Percentiles rank a stretch among this genome's conserved stretches.
Conservation (phyloP, 129 eudicot genomes). For the Centaurea solstitialis region DNA sequence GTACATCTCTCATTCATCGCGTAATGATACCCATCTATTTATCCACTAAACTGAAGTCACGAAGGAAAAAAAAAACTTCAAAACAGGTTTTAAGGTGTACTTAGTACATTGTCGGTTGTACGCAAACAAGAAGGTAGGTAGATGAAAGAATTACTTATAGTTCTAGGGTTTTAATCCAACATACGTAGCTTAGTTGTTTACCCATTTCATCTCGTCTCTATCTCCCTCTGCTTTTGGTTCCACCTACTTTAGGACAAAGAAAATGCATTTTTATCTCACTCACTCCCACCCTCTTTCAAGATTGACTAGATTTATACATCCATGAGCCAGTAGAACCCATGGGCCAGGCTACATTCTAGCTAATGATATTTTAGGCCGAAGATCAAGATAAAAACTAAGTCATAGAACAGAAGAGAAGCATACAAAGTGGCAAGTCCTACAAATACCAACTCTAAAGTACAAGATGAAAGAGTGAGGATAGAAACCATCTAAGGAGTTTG, state of each 20-base stretch:
- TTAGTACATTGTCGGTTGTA: not conserved
- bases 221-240: too few species aligned
- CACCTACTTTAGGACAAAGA: too few species aligned
- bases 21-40: not conserved
- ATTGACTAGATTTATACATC: not conserved
- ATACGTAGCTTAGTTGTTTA: not conserved
- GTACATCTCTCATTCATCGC: not conserved
- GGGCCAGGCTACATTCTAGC: not conserved
- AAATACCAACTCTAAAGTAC: slow-evolving; percentile 21
- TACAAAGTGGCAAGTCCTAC: slow-evolving; percentile 25
- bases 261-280: too few species aligned
- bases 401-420: slow-evolving; percentile 8
- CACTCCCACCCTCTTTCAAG: not conserved
- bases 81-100: not conserved
- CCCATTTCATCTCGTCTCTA: not conserved
- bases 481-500: slow-evolving; percentile 24
- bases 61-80: not conserved
- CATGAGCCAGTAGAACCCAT: not conserved
- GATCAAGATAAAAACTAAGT: not conserved
- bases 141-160: not conserved
- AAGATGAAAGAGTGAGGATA: not conserved
- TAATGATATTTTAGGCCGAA: not conserved
- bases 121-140: not conserved
- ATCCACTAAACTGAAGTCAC: not conserved
- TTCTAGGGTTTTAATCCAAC: not conserved